A percentile compares a stretch with the other conserved stretches of the same genome.
phyloP scores from a whole-genome alignment of 805 yeast species.

The Spathaspora sp. region DNA sequence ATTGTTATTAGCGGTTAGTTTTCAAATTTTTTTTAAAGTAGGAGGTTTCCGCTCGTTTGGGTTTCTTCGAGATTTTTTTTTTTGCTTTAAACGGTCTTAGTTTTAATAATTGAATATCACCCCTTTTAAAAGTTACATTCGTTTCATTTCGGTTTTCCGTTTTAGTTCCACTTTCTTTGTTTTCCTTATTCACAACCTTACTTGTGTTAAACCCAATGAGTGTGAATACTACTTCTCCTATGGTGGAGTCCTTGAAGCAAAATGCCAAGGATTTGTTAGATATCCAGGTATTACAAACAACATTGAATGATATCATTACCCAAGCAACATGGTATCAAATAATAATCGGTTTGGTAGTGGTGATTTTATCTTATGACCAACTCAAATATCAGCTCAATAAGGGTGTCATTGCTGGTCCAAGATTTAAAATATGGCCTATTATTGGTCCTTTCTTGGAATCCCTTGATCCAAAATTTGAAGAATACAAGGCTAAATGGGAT shows the following conservation, averaged over 20 bases:
- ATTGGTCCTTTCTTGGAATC: constrained; percentile 96
- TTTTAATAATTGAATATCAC: background rate
- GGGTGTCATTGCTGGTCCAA: constrained; percentile 90
- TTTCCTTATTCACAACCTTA: background rate
- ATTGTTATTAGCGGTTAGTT: background rate
- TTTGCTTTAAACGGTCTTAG: background rate
- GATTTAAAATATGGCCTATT: constrained; percentile 84
- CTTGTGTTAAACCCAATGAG: constrained; percentile 4
- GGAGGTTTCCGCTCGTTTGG: background rate
- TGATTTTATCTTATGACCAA: constrained; percentile 64
- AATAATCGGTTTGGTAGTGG: constrained; percentile 41
- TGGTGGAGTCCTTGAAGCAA: constrained; percentile 1
- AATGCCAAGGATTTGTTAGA: constrained; percentile 4
- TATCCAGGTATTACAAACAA: constrained; percentile 7
- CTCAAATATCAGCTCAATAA: constrained; percentile 74
- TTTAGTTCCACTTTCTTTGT: background rate
- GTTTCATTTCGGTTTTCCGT: background rate
- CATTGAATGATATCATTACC: constrained; percentile 14
- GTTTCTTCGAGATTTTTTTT: background rate
- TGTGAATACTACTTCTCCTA: constrained; percentile 7
- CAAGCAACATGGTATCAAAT: constrained; percentile 53
- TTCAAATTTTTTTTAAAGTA: background rate
- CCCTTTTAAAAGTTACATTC: background rate
- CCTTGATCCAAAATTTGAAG: constrained; percentile 92
- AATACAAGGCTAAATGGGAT: constrained; percentile 88